Percentiles rank a stretch among this genome's conserved stretches.
Conservation (phyloP, 257 asterid species). For the Solanum dulcamara region DNA sequence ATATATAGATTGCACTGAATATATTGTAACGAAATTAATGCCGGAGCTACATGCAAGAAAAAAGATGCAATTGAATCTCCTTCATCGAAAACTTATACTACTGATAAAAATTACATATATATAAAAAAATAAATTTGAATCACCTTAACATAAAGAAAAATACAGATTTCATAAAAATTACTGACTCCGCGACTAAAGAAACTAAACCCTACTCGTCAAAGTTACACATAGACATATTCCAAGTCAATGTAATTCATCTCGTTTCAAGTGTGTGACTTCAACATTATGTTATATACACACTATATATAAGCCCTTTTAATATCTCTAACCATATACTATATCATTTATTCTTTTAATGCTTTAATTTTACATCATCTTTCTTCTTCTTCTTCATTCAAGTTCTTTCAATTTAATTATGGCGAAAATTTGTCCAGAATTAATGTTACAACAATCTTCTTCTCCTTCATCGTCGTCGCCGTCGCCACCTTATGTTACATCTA, state of each 20-base stretch:
- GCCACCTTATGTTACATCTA: constrained; percentile 5
- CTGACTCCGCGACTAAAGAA: not conserved
- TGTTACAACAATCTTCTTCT: not conserved
- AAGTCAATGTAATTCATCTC: not conserved
- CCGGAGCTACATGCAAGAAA: too few species aligned
- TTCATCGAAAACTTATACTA: too few species aligned
- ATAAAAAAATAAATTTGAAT: too few species aligned
- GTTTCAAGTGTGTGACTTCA: not conserved
- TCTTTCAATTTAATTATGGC: constrained; percentile 26
- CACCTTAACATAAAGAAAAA: not conserved
- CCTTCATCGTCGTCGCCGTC: not conserved
- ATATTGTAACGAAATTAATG: too few species aligned
- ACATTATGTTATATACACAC: not conserved
- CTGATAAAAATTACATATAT: too few species aligned
- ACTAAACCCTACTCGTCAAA: not conserved
- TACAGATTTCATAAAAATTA: not conserved
- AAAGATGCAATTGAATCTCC: too few species aligned
- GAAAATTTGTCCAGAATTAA: constrained; percentile 37
- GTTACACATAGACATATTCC: not conserved
- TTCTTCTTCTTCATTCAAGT: not conserved
- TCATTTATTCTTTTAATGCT: not conserved
- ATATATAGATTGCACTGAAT: too few species aligned
- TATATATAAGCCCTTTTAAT: not conserved
- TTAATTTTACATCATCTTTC: not conserved
- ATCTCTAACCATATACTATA: not conserved